Percentiles rank a stretch among this genome's conserved stretches.
These are phyloP conservation scores for Zopfia rhizophila DNA, from an alignment of 2,329 filamentous ascomycete genomes.

Conservation along the genomic window DNA sequence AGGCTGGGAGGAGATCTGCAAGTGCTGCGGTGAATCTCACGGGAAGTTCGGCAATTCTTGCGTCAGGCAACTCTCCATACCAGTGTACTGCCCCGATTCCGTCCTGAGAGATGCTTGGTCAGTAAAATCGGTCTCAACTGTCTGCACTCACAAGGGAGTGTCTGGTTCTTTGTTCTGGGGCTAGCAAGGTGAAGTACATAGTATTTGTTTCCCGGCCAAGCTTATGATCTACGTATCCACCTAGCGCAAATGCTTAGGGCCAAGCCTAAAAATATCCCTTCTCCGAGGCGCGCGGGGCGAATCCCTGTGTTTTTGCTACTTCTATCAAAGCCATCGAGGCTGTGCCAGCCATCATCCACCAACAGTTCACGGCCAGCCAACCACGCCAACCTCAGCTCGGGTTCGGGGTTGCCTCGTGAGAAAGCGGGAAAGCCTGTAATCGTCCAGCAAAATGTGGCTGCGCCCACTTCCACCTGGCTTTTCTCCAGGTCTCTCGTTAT, in stretches of 20 bases:
- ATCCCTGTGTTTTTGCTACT: conserved; percentile 20
- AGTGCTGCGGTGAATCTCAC: too few species aligned
- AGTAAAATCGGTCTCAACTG: too few species aligned
- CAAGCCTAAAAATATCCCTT: conserved; percentile 22
- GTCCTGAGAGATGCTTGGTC: too few species aligned
- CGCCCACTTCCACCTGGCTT: conserved; percentile 24
- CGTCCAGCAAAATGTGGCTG: conserved; percentile 23
- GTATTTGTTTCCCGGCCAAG: conserved; percentile 14
- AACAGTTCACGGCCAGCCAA: conserved; percentile 34
- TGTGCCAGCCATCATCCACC: conserved; percentile 28
- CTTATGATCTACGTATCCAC: not conserved
- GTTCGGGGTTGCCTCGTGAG: conserved; percentile 27
- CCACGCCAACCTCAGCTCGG: conserved; percentile 34
- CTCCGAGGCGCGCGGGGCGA: conserved; percentile 14
- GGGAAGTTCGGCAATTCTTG: too few species aligned
- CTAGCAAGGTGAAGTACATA: too few species aligned
- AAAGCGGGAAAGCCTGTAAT: conserved; percentile 29
- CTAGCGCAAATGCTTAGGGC: conserved; percentile 17
- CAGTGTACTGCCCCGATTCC: too few species aligned
- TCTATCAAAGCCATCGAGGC: conserved; percentile 33
- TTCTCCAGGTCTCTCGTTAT: too few species aligned
- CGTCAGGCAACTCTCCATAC: too few species aligned
- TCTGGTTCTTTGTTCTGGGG: too few species aligned
- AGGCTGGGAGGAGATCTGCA: too few species aligned
- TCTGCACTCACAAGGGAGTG: too few species aligned